Evolutionary conservation across 2,329 filamentous ascomycete species (phyloP).

Genomic region (Stachybotrys chartarum): DNA sequence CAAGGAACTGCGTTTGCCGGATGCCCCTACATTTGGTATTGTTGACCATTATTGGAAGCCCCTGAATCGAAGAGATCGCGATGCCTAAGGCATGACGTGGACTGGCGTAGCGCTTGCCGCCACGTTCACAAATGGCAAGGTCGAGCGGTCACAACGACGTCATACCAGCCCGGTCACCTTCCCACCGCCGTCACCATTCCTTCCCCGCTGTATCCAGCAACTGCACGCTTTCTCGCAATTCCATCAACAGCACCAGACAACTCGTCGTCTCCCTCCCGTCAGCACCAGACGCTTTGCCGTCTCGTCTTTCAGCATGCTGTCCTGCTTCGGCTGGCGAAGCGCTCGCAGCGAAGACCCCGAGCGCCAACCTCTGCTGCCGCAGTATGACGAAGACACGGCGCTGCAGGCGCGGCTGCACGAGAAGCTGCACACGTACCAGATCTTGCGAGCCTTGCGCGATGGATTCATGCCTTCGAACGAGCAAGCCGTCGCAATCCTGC

Average conservation of each 20-base stretch:
- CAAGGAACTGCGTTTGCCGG: too few relatives aligned
- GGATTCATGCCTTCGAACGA: conserved; percentile 92
- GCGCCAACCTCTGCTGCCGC: conserved; percentile 72
- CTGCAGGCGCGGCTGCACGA: conserved; percentile 73
- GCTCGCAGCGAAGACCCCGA: conserved; percentile 44
- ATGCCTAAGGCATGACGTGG: background rate
- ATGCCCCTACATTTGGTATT: too few relatives aligned
- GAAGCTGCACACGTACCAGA: conserved; percentile 91
- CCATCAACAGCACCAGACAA: background rate
- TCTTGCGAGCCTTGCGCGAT: conserved; percentile 71
- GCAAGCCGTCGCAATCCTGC: conserved; percentile 72
- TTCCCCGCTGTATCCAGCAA: background rate
- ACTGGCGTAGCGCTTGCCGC: background rate
- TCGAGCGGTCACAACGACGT: conserved; percentile 1
- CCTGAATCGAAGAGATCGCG: too few relatives aligned
- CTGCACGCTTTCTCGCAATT: background rate
- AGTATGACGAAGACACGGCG: conserved; percentile 73
- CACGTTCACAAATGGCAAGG: background rate
- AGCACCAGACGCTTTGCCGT: background rate
- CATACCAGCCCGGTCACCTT: background rate
- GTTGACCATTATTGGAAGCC: too few relatives aligned
- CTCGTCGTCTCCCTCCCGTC: background rate
- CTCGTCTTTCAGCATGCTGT: conserved; percentile 37
- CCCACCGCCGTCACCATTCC: background rate
- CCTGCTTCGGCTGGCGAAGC: conserved; percentile 56